Evolutionary conservation across 1,284 basidiomycete genomes (phyloP).

Genomic region (Cutaneotrichosporon sp.): DNA sequence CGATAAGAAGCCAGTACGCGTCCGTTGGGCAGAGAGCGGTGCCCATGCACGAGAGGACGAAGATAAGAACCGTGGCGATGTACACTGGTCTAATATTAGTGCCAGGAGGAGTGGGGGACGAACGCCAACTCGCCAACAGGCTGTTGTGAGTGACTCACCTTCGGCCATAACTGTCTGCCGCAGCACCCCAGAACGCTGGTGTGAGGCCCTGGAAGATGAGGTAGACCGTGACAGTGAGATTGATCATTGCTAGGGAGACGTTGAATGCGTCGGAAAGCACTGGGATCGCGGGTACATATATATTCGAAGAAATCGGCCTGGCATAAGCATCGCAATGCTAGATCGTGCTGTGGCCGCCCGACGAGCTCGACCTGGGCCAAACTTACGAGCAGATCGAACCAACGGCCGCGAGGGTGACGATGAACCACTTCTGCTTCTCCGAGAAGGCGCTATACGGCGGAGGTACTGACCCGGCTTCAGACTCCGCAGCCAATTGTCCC

Average conservation of each 20-base stretch:
- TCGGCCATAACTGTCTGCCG: constrained; percentile 34
- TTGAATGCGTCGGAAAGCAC: constrained; percentile 28
- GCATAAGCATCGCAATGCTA: no score
- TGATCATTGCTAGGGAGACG: constrained; percentile 32
- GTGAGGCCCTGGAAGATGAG: constrained; percentile 41
- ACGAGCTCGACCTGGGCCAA: not conserved
- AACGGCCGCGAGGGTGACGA: constrained; percentile 30
- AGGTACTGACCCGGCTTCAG: not conserved
- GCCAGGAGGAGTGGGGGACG: no score
- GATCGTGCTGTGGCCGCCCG: no score
- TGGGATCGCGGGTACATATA: constrained; percentile 41
- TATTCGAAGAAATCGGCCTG: constrained; percentile 40
- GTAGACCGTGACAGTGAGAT: constrained; percentile 39
- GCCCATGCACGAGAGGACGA: constrained; percentile 32
- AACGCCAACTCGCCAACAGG: no score
- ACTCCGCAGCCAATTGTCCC: no score
- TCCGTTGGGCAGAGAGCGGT: constrained; percentile 37
- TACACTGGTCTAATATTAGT: no score
- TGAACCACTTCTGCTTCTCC: constrained; percentile 33
- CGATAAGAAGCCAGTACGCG: constrained; percentile 38
- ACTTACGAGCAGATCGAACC: constrained; percentile 37
- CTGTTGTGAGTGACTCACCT: no score
- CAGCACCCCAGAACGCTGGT: constrained; percentile 36
- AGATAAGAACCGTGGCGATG: constrained; percentile 32
- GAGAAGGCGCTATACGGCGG: constrained; percentile 31